Percentiles rank a stretch among this genome's conserved stretches.
These are phyloP conservation scores for Nitzschia palea DNA, from an alignment of 108 stramenopile genomes.

Conservation along the genomic window DNA sequence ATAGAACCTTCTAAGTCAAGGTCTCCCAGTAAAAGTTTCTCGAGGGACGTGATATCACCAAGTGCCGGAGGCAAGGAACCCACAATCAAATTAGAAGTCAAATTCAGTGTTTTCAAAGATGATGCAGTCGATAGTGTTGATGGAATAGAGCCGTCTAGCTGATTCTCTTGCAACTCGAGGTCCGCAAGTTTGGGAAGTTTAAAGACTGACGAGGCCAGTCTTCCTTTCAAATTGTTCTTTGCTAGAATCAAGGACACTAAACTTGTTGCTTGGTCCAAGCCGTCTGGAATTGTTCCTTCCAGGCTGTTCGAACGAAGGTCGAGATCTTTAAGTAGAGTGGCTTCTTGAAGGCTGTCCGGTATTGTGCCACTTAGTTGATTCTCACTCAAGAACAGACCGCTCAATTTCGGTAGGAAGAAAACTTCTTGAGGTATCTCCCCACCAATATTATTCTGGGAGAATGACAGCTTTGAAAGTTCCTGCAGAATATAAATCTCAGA, in stretches of 20 bases:
- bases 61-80: slow-evolving; percentile 33
- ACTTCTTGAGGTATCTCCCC: slow-evolving; percentile 25
- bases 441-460: slow-evolving; percentile 20
- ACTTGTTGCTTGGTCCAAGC: slow-evolving; percentile 34
- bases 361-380: slow-evolving; percentile 39
- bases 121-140: background rate
- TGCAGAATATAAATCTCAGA: slow-evolving; percentile 21
- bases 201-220: slow-evolving; percentile 41
- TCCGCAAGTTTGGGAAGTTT: slow-evolving; percentile 26
- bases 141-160: slow-evolving; percentile 52
- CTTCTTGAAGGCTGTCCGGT: slow-evolving; percentile 29
- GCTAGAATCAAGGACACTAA: slow-evolving; percentile 31
- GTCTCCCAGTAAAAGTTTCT: slow-evolving; percentile 14
- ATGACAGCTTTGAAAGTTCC: slow-evolving; percentile 2
- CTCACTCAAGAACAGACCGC: slow-evolving; percentile 18
- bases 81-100: slow-evolving; percentile 44
- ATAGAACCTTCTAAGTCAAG: slow-evolving; percentile 50
- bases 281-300: slow-evolving; percentile 28
- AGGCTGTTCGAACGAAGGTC: slow-evolving; percentile 29
- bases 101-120: slow-evolving; percentile 25
- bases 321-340: slow-evolving; percentile 12
- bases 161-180: slow-evolving; percentile 52
- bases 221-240: slow-evolving; percentile 44
- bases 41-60: slow-evolving; percentile 22
- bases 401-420: slow-evolving; percentile 15